Conservation (phyloP, 805 yeast species). For the Wickerhamomyces canadensis region DNA sequence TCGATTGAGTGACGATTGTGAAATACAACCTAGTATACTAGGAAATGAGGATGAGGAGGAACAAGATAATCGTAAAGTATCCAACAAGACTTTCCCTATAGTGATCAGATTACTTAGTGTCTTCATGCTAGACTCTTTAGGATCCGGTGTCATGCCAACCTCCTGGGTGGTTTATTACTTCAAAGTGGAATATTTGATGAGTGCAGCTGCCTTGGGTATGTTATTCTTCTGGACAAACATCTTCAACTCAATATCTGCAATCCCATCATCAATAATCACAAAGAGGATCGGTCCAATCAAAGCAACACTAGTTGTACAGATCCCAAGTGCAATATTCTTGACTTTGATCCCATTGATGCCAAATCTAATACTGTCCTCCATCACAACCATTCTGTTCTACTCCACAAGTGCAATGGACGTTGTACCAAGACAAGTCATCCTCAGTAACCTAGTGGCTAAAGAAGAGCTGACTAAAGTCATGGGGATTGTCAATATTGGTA, state of each 20-base stretch:
- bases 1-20: conserved; percentile 48
- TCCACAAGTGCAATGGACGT: conserved; percentile 81
- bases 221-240: conserved; percentile 62
- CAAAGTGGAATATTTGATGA: conserved; percentile 45
- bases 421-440: conserved; percentile 79
- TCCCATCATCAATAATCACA: conserved; percentile 72
- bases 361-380: conserved; percentile 38
- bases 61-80: conserved; percentile 14
- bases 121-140: conserved; percentile 83
- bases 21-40: conserved; percentile 22
- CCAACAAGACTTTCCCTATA: conserved; percentile 37
- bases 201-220: conserved; percentile 57
- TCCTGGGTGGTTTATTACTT: conserved; percentile 88
- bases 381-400: conserved; percentile 48
- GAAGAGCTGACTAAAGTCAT: conserved; percentile 67
- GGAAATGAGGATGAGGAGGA: conserved; percentile 3
- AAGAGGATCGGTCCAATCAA: conserved; percentile 68
- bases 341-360: conserved; percentile 44
- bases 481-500: conserved; percentile 83
- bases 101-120: conserved; percentile 46
- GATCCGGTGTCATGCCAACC: conserved; percentile 81
- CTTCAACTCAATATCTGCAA: conserved; percentile 60
- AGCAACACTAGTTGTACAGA: conserved; percentile 68
- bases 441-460: conserved; percentile 60
- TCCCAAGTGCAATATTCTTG: conserved; percentile 70